Base-by-base conservation (phyloP, 495 filamentous ascomycete species). In the Monascus purpureus region DNA sequence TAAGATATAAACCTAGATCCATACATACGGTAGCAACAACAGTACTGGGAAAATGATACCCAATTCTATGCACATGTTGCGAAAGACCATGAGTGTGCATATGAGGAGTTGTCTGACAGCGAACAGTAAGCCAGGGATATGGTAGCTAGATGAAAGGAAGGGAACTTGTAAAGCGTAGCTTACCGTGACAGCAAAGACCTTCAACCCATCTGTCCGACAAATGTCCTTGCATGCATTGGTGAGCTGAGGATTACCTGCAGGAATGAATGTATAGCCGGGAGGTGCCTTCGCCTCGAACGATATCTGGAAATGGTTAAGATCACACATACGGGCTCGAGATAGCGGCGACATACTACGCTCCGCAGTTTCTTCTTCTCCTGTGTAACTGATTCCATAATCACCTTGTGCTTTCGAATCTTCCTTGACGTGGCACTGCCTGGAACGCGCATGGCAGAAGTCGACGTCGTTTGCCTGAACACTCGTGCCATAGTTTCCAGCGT, bases 181-280 rank as follows among this genome's bases (percentile, higher is more conserved):
- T 67, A 88, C 83, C 42, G 82, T 80, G 42, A 93, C 83, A 31
- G 85, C 80, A 38, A 78, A 77, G 16, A 86, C 73, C 53, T 76
- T 69, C 11, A 72, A 59, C 8, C 68, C 73, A 38, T 68, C 59
- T 43, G 75, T 69, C 36, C 81, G 66, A 12, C 82, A 90, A 4
- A 76, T 40, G 42, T 93, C 82, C 53, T 88, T 92, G 63, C 86
- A 93, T 16, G 60, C 57, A 8, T 65, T 67, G 4, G 81, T 87
- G 29, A 94, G 54, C 25, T 70, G 65, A 0, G 82, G 82, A 45
- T 82, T 75, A 14, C 86, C 86, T 32, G 75, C 69, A n/a, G 82
- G 77, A 33, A 94, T 75, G 47, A 86, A 92, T 16, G 74, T 77
- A 41, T 82, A 93, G 5, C 82, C 83, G n/a, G 64, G 67, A 2